These are phyloP conservation scores for Capsicum chinense DNA, from an alignment of 257 asterid genomes.

Conservation along the genomic window DNA sequence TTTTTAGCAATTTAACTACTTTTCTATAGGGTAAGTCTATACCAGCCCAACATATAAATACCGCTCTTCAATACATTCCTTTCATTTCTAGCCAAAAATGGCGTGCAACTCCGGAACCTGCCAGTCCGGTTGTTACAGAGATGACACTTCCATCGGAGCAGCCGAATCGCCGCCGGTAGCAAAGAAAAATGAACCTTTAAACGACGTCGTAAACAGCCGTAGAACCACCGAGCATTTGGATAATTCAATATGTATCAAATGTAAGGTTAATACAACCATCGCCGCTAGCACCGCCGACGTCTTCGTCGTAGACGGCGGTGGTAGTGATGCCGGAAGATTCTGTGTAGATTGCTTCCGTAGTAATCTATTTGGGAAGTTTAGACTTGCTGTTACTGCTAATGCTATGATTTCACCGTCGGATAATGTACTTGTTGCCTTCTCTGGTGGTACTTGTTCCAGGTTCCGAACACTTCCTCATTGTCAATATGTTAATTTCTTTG, in stretches of 20 bases:
- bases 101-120: conserved; percentile 69
- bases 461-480: conserved; percentile 2
- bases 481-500: neutral
- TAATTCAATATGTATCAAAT: conserved; percentile 61
- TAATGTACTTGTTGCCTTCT: conserved; percentile 81
- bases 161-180: neutral
- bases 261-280: conserved; percentile 60
- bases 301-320: conserved; percentile 42
- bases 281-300: conserved; percentile 31
- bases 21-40: no score
- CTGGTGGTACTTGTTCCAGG: conserved; percentile 97
- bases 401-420: conserved; percentile 87
- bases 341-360: conserved; percentile 78
- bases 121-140: conserved; percentile 76
- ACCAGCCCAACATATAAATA: neutral
- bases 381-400: conserved; percentile 78
- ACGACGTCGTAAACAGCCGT: conserved; percentile 35
- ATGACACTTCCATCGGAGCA: neutral
- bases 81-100: conserved; percentile 42
- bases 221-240: conserved; percentile 28
- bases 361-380: conserved; percentile 79
- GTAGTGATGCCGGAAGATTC: conserved; percentile 54
- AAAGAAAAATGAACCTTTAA: conserved; percentile 27
- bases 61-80: neutral
- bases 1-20: neutral